Evolutionary conservation across 495 filamentous ascomycete species (phyloP), one percentile per base, ranked within the genome.

Genomic region (Paragyromitra xinjiangensis): DNA sequence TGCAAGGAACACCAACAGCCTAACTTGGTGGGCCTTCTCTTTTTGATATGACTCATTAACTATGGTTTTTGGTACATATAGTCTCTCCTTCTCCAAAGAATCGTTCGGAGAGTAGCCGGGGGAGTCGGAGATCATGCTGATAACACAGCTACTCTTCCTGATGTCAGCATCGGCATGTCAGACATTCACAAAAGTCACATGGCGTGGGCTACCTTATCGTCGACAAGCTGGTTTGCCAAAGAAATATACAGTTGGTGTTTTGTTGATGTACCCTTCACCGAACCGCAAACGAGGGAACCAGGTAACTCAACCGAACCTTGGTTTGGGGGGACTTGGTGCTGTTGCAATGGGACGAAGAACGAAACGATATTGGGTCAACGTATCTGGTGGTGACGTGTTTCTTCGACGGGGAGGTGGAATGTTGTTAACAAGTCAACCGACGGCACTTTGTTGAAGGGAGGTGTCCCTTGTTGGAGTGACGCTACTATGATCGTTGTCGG

Each of bases 41-140:
- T 58, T 73, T 9, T 34, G 24, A n/a, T 48, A n/a, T 24, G 9
- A 39, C 14, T 37, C 62, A 34, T 73, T 24, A 67, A 37, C 22
- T 48, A 22, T 45, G 62, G 37, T 12, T 37, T 40, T 12, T 19
- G 5, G 6, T 37, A 53, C 1, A 7, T 39, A 14, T 5, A 55
- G 12, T 29, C 12, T 11, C 42, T 39, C 29, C 24, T 73, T 3
- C 14, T 65, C 48, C 51, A 7, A n/a, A 16, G 37, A 34, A 9
- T 2, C 37, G n/a, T 9, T 14, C 3, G 24, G 19, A 26, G 8
- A 14, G 22, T 6, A 45, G 16, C 6, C 5, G 37, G 29, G 22
- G 24, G 8, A 59, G 12, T 9, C 7, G 19, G n/a, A 26, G 16
- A 53, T 22, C 19, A 42, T 40, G 11, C 9, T 68, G n/a, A 19